phyloP scores from a whole-genome alignment of 345 rosid genomes.

The Luvunga scandens region DNA sequence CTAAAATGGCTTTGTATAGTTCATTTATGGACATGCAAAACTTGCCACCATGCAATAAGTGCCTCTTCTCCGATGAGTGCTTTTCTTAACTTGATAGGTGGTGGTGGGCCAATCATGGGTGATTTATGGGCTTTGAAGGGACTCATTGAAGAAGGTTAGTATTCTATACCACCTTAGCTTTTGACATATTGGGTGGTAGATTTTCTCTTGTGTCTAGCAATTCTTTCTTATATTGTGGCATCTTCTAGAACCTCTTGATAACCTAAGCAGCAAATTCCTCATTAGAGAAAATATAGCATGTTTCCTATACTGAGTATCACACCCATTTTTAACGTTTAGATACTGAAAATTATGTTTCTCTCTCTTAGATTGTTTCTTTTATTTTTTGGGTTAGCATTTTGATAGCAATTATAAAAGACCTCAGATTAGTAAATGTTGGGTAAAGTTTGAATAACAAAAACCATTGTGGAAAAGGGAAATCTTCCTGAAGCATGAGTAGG shows the following conservation, averaged over 20 bases:
- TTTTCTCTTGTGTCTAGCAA: background rate
- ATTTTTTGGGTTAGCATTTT: background rate
- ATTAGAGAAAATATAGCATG: background rate
- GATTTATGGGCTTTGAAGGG: slow-evolving; percentile 99
- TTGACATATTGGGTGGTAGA: background rate
- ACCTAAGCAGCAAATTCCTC: background rate
- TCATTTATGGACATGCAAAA: slow-evolving; percentile 3
- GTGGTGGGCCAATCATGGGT: slow-evolving; percentile 98
- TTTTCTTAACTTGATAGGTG: slow-evolving; percentile 55
- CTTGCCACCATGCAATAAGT: background rate
- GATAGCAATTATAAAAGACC: background rate
- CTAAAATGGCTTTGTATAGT: background rate
- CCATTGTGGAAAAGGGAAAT: background rate
- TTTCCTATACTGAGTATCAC: background rate
- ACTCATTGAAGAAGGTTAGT: slow-evolving; percentile 82
- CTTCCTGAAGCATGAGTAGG: background rate
- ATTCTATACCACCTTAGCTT: slow-evolving; percentile 8
- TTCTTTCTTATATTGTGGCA: background rate
- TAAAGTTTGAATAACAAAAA: background rate
- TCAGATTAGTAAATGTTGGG: background rate
- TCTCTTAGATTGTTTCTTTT: background rate
- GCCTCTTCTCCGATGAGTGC: slow-evolving; percentile 8
- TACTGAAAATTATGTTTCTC: background rate
- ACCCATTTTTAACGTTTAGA: background rate
- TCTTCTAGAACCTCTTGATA: background rate